Evolutionary conservation across 2,329 filamentous ascomycete species (phyloP), one percentile per base, ranked within the genome.

Genomic region (Monosporascus ibericus): DNA sequence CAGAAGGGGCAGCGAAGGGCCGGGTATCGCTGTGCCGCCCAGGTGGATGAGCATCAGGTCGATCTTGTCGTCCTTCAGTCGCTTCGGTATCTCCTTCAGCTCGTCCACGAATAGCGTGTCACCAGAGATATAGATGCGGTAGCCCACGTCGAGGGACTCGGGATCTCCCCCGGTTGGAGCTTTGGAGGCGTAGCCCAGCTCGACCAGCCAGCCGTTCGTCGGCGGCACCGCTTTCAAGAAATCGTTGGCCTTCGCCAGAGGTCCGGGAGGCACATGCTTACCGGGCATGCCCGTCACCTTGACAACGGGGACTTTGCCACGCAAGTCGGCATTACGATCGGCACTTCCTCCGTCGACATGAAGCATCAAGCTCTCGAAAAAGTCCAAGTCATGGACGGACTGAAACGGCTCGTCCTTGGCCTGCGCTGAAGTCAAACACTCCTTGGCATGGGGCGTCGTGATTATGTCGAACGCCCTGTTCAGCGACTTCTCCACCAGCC

Each of bases 1-100:
- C 24, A 86, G 53, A 54, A 86, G 65, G 44, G 81, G 81, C 64
- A 82, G 60, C 5, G 74, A 72, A 0, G 82, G 80, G 1, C 77
- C 74, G 0, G 84, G 84, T 30, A 88, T 80, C 4, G 81, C 86
- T 0, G 83, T 87, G 2, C 83, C 84, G 20, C 84, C 84, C 0
- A 87, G 68, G 55, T 88, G 84, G 1, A 84, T 73, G 14, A 87
- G 72, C 84, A 87, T 87, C 50, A 87, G 67, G 60, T 87, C 82
- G 51, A 87, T 80, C 36, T 74, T 73, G 48, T 79, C 69, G 3
- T 72, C 72, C 18, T 70, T 68, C 57, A 84, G 81, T 47, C 76
- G 72, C 55, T 78, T 63, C 0, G 80, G 79, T 39, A 88, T 86
- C 54, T 81, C 73, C 47, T 79, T 75, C 1, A 87, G 73, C 48